These are phyloP conservation scores for Leishmania gerbilli DNA, from an alignment of 208 protist species.

Conservation along the genomic window DNA sequence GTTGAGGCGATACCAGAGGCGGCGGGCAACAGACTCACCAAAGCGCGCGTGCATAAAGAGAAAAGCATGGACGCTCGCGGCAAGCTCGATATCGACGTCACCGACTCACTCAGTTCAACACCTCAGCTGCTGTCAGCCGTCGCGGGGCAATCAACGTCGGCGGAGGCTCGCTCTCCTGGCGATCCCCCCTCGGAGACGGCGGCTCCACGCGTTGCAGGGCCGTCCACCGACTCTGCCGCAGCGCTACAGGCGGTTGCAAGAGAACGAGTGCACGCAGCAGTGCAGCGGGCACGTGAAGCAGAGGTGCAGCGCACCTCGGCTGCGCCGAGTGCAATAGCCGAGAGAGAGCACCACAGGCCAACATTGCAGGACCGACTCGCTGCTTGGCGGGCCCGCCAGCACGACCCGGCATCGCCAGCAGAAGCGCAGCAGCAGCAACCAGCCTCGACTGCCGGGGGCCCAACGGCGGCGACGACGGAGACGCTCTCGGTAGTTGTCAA, in stretches of 20 bases:
- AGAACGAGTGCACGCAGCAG: constrained; percentile 13
- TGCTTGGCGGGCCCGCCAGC: constrained; percentile 46
- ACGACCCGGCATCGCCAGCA: not conserved
- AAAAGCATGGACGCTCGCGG: not conserved
- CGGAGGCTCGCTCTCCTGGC: not conserved
- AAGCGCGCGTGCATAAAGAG: not conserved
- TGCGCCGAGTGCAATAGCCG: not conserved
- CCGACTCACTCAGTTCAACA: not conserved
- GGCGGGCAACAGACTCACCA: not conserved
- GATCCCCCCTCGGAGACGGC: not conserved
- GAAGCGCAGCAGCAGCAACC: not conserved
- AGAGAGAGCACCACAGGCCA: not conserved
- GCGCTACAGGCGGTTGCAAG: not conserved
- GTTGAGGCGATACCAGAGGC: not conserved
- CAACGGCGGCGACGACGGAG: not conserved
- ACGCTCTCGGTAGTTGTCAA: not conserved
- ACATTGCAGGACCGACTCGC: constrained; percentile 48
- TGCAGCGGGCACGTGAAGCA: constrained; percentile 15
- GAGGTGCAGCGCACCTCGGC: not conserved
- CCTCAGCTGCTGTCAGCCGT: too few relatives aligned
- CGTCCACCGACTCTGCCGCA: not conserved
- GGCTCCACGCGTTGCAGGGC: not conserved
- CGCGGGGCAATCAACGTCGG: not conserved
- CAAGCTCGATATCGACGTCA: not conserved
- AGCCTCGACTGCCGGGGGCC: not conserved